These are phyloP conservation scores for Backusella circina DNA, from an alignment of 192 early-diverging fungal genomes.

Conservation along the genomic window DNA sequence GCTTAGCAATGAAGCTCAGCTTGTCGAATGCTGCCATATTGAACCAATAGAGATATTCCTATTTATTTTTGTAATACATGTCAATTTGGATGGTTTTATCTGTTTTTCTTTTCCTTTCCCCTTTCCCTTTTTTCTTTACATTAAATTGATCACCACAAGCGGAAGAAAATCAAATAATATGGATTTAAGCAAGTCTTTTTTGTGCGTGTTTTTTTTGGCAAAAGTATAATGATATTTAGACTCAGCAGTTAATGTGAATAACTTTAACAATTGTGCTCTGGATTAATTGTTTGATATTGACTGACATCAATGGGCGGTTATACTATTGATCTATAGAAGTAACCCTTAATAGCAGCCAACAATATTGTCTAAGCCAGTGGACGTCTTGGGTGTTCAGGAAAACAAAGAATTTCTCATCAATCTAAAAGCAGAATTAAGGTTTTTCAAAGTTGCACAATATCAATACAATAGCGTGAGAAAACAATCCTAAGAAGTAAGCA, in stretches of 20 bases:
- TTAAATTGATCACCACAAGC: not conserved
- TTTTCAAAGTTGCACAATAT: not conserved
- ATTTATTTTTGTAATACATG: not conserved
- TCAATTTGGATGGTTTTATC: not conserved
- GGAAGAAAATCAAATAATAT: not conserved
- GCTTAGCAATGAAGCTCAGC: not conserved
- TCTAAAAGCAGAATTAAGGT: not conserved
- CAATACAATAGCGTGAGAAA: constrained; percentile 4
- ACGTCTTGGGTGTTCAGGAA: not conserved
- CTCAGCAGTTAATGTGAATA: not conserved
- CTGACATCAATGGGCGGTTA: not conserved
- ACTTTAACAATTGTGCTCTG: not conserved
- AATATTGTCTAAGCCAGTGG: not conserved
- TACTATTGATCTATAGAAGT: not conserved
- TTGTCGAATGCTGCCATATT: not conserved
- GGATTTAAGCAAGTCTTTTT: not conserved
- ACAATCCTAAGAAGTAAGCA: not conserved
- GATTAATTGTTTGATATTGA: not conserved
- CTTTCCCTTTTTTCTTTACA: not conserved
- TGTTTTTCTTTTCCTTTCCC: not conserved
- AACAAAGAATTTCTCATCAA: not conserved
- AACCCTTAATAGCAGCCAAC: not conserved
- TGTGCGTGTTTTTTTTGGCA: not conserved
- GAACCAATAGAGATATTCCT: not conserved
- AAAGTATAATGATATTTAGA: not conserved